Base-by-base conservation (phyloP, 225 moss, liverwort and hornwort genomes). In the Straminergon stramineum region DNA sequence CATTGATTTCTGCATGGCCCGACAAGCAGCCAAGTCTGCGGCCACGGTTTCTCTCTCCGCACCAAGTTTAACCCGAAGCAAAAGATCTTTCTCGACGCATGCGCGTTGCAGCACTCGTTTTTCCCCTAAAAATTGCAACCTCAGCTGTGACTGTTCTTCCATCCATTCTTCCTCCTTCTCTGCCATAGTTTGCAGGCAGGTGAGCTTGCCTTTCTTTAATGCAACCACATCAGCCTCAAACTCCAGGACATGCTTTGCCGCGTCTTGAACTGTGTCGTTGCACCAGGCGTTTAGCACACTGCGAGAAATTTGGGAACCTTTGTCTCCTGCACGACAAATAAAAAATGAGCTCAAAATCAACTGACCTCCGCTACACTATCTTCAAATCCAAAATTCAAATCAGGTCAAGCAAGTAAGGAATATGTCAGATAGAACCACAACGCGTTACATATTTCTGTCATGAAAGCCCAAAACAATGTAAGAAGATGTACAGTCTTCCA, bases 21-120 rank as follows among this genome's bases (percentile, higher is more conserved):
- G 86, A 65, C 92, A 94, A 39, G 91, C 88, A 74, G 92, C 93
- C 86, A 94, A 88, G 20, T 94, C 89, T 64, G 94, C 94, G 82
- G 90, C 88, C 78, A 91, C 56, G 53, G 87, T 64, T 56, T 94
- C 89, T 85, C 87, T 89, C 90, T 93, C 92, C 84, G 74, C 91
- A 89, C 90, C 73, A 85, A 92, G 90, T 87, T 85, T 89, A 11
- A 78, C 51, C 85, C 85, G 88, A 70, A 91, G 77, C 77, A 88
- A 56, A 67, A 93, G 89, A 79, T 85, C 85, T 51, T 92, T 89
- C 90, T 89, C 90, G 79, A 78, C 82, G 55, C 88, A 91, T 35
- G 82, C 77, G 53, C 88, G 88, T 74, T 89, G 90, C 88, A 91
- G 91, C 86, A 86, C 88, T 84, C 86, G 60, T 68, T 88, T 92